Percentiles rank a stretch among this genome's conserved stretches.
Evolutionary conservation across 2,329 filamentous ascomycete species (phyloP).

Genomic region (Colletotrichum abscissum): DNA sequence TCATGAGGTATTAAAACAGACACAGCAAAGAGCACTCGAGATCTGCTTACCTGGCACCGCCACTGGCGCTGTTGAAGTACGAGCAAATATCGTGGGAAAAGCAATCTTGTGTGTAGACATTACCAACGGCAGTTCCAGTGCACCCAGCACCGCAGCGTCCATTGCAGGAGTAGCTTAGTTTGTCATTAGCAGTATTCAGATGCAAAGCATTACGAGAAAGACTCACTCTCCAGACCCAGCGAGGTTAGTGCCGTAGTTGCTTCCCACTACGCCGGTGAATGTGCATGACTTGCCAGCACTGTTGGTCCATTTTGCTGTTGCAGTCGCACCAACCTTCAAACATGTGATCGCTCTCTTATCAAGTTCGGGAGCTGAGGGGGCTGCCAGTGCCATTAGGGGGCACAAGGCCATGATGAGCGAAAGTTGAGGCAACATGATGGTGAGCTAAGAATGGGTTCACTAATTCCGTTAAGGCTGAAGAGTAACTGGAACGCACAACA

Average conservation of each 20-base stretch:
- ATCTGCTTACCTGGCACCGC: conserved; percentile 53
- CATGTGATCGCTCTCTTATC: conserved; percentile 49
- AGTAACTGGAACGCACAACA: background rate
- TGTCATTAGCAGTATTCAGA: background rate
- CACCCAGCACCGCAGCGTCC: conserved; percentile 61
- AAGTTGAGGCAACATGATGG: conserved; percentile 25
- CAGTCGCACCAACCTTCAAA: conserved; percentile 50
- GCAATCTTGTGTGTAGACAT: conserved; percentile 62
- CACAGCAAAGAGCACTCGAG: background rate
- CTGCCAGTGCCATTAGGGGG: conserved; percentile 27
- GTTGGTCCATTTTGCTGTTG: conserved; percentile 60
- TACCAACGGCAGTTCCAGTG: conserved; percentile 53
- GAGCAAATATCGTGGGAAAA: conserved; percentile 63
- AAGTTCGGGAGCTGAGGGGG: conserved; percentile 24
- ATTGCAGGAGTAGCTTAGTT: conserved; percentile 58
- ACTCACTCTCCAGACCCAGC: conserved; percentile 56
- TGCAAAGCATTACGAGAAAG: background rate
- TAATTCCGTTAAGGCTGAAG: too few relatives aligned
- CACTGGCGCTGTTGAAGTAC: conserved; percentile 60
- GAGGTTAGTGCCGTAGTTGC: conserved; percentile 58
- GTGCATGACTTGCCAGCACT: conserved; percentile 53
- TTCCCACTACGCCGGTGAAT: conserved; percentile 57
- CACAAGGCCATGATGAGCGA: conserved; percentile 27
- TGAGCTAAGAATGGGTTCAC: background rate
- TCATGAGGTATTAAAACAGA: background rate